These are phyloP conservation scores for Noccaea caerulescens DNA, from an alignment of 345 rosid species.

Conservation along the genomic window DNA sequence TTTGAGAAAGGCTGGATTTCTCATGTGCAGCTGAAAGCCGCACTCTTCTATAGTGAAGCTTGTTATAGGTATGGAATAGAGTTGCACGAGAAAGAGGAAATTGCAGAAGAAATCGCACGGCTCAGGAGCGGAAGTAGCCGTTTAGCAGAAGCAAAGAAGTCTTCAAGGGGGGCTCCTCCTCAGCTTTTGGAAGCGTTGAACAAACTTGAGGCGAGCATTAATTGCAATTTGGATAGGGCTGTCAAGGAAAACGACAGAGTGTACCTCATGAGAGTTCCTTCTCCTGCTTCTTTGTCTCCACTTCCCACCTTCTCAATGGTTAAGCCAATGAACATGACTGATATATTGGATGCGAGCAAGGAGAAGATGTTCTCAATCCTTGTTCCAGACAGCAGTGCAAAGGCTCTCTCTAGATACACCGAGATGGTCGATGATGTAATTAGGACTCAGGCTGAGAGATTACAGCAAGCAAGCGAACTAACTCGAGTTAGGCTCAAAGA, in stretches of 20 bases:
- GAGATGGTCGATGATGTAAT: constrained; percentile 97
- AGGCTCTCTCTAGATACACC: constrained; percentile 96
- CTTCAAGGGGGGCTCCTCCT: constrained; percentile 75
- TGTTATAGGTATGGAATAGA: constrained; percentile 83
- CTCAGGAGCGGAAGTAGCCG: constrained; percentile 71
- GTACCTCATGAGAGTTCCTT: constrained; percentile 96
- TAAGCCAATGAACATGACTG: constrained; percentile 84
- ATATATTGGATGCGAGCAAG: constrained; percentile 92
- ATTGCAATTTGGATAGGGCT: constrained; percentile 85
- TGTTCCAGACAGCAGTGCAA: constrained; percentile 96
- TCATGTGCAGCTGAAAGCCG: constrained; percentile 92
- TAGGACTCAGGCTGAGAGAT: constrained; percentile 90
- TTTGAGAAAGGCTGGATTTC: constrained; percentile 90
- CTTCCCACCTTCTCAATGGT: constrained; percentile 94
- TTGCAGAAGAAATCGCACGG: constrained; percentile 93
- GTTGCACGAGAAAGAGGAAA: constrained; percentile 94
- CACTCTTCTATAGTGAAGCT: constrained; percentile 84
- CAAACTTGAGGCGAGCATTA: constrained; percentile 77
- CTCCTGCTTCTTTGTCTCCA: constrained; percentile 75
- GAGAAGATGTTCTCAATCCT: constrained; percentile 92
- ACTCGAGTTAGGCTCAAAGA: constrained; percentile 94
- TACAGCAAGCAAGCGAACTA: constrained; percentile 96
- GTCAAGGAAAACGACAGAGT: constrained; percentile 98
- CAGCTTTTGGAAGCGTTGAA: constrained; percentile 86
- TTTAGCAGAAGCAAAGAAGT: constrained; percentile 79